phyloP scores from a whole-genome alignment of 495 filamentous ascomycete genomes.

The Usnea hakonensis region DNA sequence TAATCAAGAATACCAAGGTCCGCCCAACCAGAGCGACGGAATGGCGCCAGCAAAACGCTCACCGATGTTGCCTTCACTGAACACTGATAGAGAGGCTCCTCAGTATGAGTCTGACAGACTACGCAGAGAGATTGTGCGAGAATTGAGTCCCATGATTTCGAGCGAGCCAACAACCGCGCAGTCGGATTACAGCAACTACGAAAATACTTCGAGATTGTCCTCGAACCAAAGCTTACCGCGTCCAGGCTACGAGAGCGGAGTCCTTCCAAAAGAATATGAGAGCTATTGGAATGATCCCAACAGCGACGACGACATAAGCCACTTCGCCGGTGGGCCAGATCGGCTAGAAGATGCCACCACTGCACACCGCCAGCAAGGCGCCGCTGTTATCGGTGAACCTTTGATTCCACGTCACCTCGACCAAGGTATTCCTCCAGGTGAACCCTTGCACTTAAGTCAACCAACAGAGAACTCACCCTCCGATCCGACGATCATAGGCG shows the following conservation, averaged over 20 bases:
- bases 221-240: conserved; percentile 11
- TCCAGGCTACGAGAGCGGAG: conserved; percentile 36
- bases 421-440: background rate
- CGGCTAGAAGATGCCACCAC: conserved; percentile 4
- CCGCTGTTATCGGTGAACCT: conserved; percentile 40
- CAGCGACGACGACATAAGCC: conserved; percentile 18
- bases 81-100: conserved; percentile 47
- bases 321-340: background rate
- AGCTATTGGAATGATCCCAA: conserved; percentile 47
- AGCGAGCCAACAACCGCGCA: conserved; percentile 23
- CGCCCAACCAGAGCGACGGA: background rate
- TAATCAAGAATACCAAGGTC: background rate
- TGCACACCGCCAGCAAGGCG: background rate
- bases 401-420: conserved; percentile 25
- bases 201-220: conserved; percentile 9
- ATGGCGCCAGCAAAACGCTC: conserved; percentile 27
- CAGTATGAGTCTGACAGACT: conserved; percentile 70
- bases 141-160: conserved; percentile 48
- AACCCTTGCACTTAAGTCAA: background rate
- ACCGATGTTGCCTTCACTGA: conserved; percentile 46
- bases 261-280: conserved; percentile 52
- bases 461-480: background rate
- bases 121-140: conserved; percentile 72
- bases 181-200: conserved; percentile 17
- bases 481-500: conserved; percentile 1